Evolutionary conservation across 1,284 basidiomycete species (phyloP), one percentile per base, ranked within the genome.

Genomic region (Megacollybia platyphylla): DNA sequence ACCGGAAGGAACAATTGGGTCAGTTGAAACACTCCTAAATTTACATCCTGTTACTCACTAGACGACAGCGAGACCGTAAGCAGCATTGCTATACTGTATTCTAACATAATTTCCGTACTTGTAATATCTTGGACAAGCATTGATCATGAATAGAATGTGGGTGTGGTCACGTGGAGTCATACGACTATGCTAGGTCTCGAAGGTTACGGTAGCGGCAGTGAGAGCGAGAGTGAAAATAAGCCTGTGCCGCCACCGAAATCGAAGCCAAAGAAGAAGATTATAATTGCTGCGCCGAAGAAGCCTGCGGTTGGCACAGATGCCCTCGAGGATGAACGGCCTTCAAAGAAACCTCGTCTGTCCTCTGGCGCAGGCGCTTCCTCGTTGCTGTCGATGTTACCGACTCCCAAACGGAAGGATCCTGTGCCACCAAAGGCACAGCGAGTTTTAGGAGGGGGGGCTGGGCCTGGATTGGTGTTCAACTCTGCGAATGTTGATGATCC

Each of bases 1-100:
- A 88, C 60, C 79, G 86, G 57, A 87, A 87, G 64, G 86, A 88
- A 60, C 86, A 88, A 57, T 73, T 88, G 48, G 58, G 80, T 82
- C 56, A 45, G 77, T 62, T 13, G 9, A 9, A n/a, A 5, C 17
- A 36, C 37, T n/a, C n/a, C 26, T 18, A 17, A 43, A 26, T 8
- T 36, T 41, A 15, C 43, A 18, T 40, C 44, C 48, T 3, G 46
- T 42, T 27, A 17, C 30, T 34, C 40, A 40, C 24, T 49, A 27
- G 40, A 65, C 64, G 40, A 24, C 40, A 61, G 60, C 59, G 44
- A 59, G 60, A 45, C 60, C 60, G 51, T 62, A 49, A 60, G 50
- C 40, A 5, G 20, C 20, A 46, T 9, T 40, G 18, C 2, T 6
- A 34, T 34, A 15, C 10, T 34, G 15, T 15, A 11, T 34, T 11